Evolutionary conservation across 176 grass and related monocot species (phyloP).

Genomic region (Hsuehochloa calcarea): DNA sequence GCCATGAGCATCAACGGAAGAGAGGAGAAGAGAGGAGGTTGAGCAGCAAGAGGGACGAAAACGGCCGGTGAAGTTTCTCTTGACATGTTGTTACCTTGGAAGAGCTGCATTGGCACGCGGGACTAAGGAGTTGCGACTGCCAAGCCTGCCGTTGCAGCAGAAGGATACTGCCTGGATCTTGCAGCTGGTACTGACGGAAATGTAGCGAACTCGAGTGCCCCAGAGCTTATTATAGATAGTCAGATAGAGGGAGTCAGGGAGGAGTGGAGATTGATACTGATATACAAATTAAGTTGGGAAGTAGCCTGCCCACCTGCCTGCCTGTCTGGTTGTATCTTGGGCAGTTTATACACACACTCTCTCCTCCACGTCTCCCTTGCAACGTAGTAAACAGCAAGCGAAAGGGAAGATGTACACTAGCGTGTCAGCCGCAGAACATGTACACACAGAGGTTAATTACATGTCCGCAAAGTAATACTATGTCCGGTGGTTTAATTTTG

Average conservation of each 20-base stretch:
- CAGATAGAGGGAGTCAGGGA: background rate
- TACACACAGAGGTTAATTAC: background rate
- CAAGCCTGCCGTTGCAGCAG: conserved; percentile 35
- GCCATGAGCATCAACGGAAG: background rate
- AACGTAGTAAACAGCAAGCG: background rate
- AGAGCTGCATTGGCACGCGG: conserved; percentile 46
- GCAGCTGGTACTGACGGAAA: conserved; percentile 44
- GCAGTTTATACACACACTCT: background rate
- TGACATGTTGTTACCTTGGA: conserved; percentile 33
- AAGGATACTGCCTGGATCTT: conserved; percentile 49
- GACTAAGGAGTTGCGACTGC: conserved; percentile 19
- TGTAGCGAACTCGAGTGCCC: conserved; percentile 37
- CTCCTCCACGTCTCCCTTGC: background rate
- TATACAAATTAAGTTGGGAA: background rate
- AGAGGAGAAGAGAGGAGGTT: background rate
- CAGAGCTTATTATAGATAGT: conserved; percentile 50
- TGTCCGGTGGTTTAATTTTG: background rate
- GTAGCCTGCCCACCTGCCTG: conserved; percentile 14
- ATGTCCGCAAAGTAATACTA: background rate
- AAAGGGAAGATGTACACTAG: background rate
- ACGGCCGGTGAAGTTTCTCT: background rate
- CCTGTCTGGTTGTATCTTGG: background rate
- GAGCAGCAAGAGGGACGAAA: background rate
- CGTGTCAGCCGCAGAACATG: background rate
- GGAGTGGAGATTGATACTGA: background rate